Percentiles rank a stretch among this genome's conserved stretches.
Evolutionary conservation across 2,329 filamentous ascomycete genomes (phyloP).

Genomic region (Aspergillus intermedius): DNA sequence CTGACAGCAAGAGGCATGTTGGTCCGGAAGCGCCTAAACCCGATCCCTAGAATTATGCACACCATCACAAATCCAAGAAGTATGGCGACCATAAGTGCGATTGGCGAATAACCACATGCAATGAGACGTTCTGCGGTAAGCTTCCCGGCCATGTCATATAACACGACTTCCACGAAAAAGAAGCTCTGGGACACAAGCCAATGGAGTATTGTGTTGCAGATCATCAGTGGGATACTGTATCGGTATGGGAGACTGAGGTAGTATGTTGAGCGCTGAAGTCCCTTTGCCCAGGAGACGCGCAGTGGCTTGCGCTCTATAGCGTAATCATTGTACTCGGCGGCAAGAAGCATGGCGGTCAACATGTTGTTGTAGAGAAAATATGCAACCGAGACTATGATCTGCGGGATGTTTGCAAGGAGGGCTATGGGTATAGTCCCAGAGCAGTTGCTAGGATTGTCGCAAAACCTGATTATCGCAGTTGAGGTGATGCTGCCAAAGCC

Average conservation of each 20-base stretch:
- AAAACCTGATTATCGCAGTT: too few species aligned
- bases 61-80: not conserved
- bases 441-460: too few species aligned
- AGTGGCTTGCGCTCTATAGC: constrained; percentile 31
- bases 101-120: constrained; percentile 1
- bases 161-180: constrained; percentile 26
- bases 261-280: constrained; percentile 39
- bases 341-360: constrained; percentile 41
- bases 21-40: not conserved
- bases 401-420: constrained; percentile 26
- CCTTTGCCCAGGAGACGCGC: constrained; percentile 37
- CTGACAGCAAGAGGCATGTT: constrained; percentile 3
- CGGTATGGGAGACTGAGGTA: constrained; percentile 40
- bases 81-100: not conserved
- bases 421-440: not conserved
- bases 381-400: constrained; percentile 25
- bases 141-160: constrained; percentile 17
- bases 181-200: constrained; percentile 44
- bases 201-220: constrained; percentile 31
- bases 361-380: constrained; percentile 30
- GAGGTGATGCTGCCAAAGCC: too few species aligned
- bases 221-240: constrained; percentile 36
- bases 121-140: not conserved
- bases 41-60: not conserved
- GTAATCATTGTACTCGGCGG: constrained; percentile 43